Conservation (phyloP, 371 early-diverging fungal genomes). For the Lichtheimia corymbifera region DNA sequence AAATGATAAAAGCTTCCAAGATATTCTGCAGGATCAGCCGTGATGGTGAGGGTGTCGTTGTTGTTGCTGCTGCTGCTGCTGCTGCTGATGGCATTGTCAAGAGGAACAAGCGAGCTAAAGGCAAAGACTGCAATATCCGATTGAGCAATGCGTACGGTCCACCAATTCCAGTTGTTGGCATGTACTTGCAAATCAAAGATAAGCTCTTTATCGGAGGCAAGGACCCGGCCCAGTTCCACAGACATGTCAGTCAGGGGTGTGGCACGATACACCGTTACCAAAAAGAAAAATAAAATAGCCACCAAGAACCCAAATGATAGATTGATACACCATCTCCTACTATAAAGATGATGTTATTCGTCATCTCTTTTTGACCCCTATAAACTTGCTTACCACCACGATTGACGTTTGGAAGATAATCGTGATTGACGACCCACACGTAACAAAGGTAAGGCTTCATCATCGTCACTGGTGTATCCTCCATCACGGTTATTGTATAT, state of each 20-base stretch:
- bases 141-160: conserved; percentile 51
- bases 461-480: conserved; percentile 22
- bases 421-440: neutral
- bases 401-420: no score
- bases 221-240: conserved; percentile 49
- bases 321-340: conserved; percentile 4
- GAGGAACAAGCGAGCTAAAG: conserved; percentile 30
- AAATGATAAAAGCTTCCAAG: conserved; percentile 56
- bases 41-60: conserved; percentile 5
- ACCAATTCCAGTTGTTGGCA: conserved; percentile 54
- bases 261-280: conserved; percentile 21
- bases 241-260: conserved; percentile 23
- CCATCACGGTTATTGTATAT: conserved; percentile 12
- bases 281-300: conserved; percentile 13
- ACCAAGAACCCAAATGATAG: neutral
- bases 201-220: conserved; percentile 65
- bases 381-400: no score
- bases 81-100: neutral
- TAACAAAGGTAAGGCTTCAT: conserved; percentile 15
- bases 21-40: conserved; percentile 46
- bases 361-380: neutral
- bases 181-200: conserved; percentile 57
- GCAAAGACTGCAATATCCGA: conserved; percentile 66
- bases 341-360: neutral
- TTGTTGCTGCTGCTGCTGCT: neutral